These are phyloP conservation scores for Pyrus bretschneideri DNA, from an alignment of 306 rosid species.

Conservation along the genomic window DNA sequence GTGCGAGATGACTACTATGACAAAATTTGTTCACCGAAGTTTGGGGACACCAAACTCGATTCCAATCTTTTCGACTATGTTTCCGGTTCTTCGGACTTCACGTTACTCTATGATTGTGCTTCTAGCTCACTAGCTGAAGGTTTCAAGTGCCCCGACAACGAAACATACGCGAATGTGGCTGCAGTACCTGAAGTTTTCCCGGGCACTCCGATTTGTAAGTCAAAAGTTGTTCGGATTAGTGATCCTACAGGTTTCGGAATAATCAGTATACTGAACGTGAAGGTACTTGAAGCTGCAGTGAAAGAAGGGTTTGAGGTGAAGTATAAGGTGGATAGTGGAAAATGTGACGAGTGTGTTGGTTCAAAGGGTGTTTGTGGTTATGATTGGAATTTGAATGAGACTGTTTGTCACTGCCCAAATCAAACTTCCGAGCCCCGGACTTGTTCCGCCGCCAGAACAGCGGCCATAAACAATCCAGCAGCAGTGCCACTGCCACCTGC, in stretches of 20 bases:
- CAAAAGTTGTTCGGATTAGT: conserved; percentile 15
- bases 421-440: neutral
- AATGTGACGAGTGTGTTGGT: no score
- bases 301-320: conserved; percentile 20
- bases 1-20: conserved; percentile 21
- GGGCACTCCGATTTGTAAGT: neutral
- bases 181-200: neutral
- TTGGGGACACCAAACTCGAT: conserved; percentile 26
- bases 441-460: neutral
- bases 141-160: neutral
- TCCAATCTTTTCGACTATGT: conserved; percentile 12
- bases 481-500: no score
- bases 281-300: neutral
- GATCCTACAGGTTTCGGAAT: fast-evolving
- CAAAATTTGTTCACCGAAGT: conserved; percentile 21
- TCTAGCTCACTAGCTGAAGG: fast-evolving
- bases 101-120: conserved; percentile 31
- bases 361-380: conserved; percentile 32
- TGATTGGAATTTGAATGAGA: neutral
- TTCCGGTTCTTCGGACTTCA: conserved; percentile 9
- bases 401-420: conserved; percentile 29
- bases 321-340: conserved; percentile 22
- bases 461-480: neutral
- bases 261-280: fast-evolving
- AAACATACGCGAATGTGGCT: neutral